A percentile compares a stretch with the other conserved stretches of the same genome.
phyloP scores from a whole-genome alignment of 2,329 filamentous ascomycete genomes.

The Aureobasidium mangrovei region DNA sequence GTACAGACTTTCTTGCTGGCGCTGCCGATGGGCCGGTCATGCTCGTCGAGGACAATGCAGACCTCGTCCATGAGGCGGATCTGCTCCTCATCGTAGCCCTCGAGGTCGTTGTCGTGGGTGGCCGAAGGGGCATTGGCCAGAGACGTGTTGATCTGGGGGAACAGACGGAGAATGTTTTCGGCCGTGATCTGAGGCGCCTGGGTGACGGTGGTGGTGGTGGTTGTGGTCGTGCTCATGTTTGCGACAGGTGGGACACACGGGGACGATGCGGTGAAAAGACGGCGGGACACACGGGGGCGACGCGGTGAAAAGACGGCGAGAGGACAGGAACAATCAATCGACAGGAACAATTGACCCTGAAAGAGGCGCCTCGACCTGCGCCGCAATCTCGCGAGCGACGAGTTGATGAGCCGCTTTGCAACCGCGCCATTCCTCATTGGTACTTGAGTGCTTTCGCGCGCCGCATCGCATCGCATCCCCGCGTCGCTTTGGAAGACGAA shows the following conservation, averaged over 20 bases:
- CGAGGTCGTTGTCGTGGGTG: constrained; percentile 60
- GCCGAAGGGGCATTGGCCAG: constrained; percentile 48
- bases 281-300: not conserved
- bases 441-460: not conserved
- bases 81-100: constrained; percentile 94
- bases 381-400: not conserved
- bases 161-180: constrained; percentile 76
- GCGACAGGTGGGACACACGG: not conserved
- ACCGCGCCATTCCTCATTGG: too few species aligned
- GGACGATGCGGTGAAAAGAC: not conserved
- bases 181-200: constrained; percentile 62
- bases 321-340: not conserved
- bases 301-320: not conserved
- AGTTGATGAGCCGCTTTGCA: too few species aligned
- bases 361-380: not conserved
- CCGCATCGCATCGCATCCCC: not conserved
- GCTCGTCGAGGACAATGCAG: constrained; percentile 90
- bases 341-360: not conserved
- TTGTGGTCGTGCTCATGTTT: constrained; percentile 26
- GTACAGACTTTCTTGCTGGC: constrained; percentile 96
- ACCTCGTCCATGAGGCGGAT: constrained; percentile 98
- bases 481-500: too few species aligned
- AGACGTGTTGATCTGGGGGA: constrained; percentile 67
- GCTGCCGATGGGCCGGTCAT: constrained; percentile 87
- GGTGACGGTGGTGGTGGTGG: constrained; percentile 23